Percentiles rank a stretch among this genome's conserved stretches.
Evolutionary conservation across 306 rosid genomes (phyloP).

Genomic region (Begonia loranthoides): DNA sequence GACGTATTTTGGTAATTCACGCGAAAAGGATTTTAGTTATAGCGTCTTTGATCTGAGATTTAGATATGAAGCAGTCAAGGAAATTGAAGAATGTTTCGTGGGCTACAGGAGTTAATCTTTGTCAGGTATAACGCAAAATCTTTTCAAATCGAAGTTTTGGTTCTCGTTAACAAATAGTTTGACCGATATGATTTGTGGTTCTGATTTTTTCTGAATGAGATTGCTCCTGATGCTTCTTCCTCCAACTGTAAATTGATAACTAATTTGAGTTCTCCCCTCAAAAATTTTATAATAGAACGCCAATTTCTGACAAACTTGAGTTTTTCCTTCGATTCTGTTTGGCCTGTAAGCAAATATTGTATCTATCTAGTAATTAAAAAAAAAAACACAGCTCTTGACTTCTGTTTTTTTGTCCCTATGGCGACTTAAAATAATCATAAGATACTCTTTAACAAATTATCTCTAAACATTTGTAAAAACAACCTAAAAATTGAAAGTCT

Average conservation of each 20-base stretch:
- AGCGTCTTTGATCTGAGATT: slow-evolving; percentile 28
- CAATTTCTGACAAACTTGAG: not conserved
- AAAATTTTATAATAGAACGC: not conserved
- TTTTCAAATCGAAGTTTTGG: slow-evolving; percentile 17
- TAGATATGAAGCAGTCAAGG: slow-evolving; percentile 66
- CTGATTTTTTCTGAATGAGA: not conserved
- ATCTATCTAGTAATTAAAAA: too few relatives aligned
- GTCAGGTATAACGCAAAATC: slow-evolving; percentile 57
- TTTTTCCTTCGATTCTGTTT: not conserved
- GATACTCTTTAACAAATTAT: too few relatives aligned
- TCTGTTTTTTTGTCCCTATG: too few relatives aligned
- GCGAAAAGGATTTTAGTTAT: slow-evolving; percentile 1
- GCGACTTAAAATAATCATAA: too few relatives aligned
- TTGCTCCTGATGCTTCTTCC: not conserved
- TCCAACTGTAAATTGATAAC: not conserved
- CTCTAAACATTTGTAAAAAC: too few relatives aligned
- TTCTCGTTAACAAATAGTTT: slow-evolving; percentile 1
- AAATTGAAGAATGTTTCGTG: slow-evolving; percentile 51
- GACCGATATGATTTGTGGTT: not conserved
- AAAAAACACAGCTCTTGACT: too few relatives aligned
- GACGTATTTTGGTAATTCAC: not conserved
- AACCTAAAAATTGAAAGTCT: too few relatives aligned
- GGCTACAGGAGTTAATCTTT: slow-evolving; percentile 50
- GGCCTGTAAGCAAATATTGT: not conserved
- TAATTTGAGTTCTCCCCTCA: not conserved